Base-by-base conservation (phyloP, 2,329 filamentous ascomycete genomes). In the Claviceps africana region DNA sequence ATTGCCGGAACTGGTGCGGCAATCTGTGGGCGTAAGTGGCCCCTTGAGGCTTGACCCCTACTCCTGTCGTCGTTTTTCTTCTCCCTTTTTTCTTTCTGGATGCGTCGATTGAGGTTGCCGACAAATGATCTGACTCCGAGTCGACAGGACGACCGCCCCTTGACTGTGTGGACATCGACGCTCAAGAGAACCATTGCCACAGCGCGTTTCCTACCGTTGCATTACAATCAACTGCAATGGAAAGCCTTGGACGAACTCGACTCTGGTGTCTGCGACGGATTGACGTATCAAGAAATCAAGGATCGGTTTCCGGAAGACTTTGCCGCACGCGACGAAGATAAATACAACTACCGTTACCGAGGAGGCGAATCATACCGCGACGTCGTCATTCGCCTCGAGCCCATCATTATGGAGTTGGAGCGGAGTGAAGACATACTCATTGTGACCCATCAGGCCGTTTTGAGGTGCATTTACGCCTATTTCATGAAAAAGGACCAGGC, bases 341-440 rank as follows among this genome's bases (percentile, higher is more conserved):
- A 98, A 70, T 97, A 97, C 79, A 97, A 98, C 73, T 98, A 98
- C 72, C 88, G 93, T 53, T 98, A 98, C 70, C 85, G 93, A 5
- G 93, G 93, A 56, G 93, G 93, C 51, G 93, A 98, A 71, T 94
- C 87, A 55, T 84, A 98, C 68, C 87, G 91, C 52, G 93, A 98
- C 63, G 91, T 98, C 1, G 93, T 98, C 42, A 97, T 96, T 62
- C 88, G 93, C 1, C 82, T 98, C 0, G 93, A 98, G 65, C 93
- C 93, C 56, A 98, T 98, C 70, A 98, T 98, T 71, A 98, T 98
- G 93, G 93, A 98, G 67, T 76, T 98, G 50, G 93, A 98, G 69
- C 82, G 93, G 56, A 88, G 85, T 60, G 93, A 97, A 68, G 94
- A 98, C 64, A 95, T 98, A 59, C 81, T 98, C 55, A 97, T 98